A percentile compares a stretch with the other conserved stretches of the same genome.
Conservation (phyloP, 1,284 basidiomycete genomes). For the Ganoderma leucocontextum region DNA sequence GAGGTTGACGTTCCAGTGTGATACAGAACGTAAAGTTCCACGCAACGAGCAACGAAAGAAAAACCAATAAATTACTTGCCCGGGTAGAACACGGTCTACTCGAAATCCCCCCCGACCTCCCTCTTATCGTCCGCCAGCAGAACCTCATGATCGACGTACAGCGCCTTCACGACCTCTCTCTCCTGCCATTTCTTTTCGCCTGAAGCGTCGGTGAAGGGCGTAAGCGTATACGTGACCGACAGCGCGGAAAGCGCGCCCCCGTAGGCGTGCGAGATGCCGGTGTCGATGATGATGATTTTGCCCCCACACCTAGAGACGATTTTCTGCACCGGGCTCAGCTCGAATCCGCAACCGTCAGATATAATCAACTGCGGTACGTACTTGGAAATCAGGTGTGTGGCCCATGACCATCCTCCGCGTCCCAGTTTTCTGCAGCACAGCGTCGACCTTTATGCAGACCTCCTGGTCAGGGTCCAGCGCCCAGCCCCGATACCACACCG, state of each 20-base stretch:
- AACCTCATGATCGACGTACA: slow-evolving; percentile 71
- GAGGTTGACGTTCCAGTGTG: neutral
- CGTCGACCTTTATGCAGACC: slow-evolving; percentile 77
- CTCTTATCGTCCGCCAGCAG: slow-evolving; percentile 60
- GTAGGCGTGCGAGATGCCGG: slow-evolving; percentile 92
- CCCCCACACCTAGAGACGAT: slow-evolving; percentile 87
- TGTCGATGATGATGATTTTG: slow-evolving; percentile 92
- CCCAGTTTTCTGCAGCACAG: slow-evolving; percentile 75
- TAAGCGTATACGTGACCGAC: slow-evolving; percentile 83
- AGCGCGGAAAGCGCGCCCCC: slow-evolving; percentile 90
- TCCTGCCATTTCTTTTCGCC: slow-evolving; percentile 69
- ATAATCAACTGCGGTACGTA: slow-evolving; percentile 37
- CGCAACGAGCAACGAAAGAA: neutral
- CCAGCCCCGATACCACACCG: slow-evolving; percentile 93
- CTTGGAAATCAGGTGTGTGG: slow-evolving; percentile 90
- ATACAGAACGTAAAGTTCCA: slow-evolving; percentile 11
- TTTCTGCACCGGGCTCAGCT: slow-evolving; percentile 48
- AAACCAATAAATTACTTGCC: slow-evolving; percentile 28
- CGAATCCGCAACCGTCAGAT: neutral
- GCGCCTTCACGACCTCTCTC: slow-evolving; percentile 79
- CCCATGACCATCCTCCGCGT: slow-evolving; percentile 92
- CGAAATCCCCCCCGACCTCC: slow-evolving; percentile 58
- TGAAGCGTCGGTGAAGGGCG: slow-evolving; percentile 48
- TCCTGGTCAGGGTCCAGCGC: slow-evolving; percentile 74
- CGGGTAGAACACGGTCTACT: slow-evolving; percentile 14